Conservation (phyloP, 2,329 filamentous ascomycete genomes). For the Cephalotrichum gorgonifer region DNA sequence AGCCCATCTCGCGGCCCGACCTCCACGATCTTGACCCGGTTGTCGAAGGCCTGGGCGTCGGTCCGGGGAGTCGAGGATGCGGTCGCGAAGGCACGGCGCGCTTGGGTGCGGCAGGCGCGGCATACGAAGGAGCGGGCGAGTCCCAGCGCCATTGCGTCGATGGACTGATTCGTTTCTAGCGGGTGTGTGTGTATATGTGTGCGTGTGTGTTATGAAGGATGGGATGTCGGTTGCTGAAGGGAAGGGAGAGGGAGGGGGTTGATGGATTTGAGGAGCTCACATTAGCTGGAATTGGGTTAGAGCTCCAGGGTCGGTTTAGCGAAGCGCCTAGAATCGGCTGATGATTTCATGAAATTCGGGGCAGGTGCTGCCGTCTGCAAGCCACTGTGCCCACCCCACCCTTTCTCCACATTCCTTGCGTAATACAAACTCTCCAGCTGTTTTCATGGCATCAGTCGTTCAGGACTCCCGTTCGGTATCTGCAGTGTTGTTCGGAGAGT, state of each 20-base stretch:
- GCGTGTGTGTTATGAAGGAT: background rate
- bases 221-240: background rate
- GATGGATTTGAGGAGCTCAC: background rate
- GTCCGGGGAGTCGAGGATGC: slow-evolving; percentile 12
- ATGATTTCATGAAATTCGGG: background rate
- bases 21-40: slow-evolving; percentile 59
- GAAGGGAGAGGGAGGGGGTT: background rate
- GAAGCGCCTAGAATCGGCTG: slow-evolving; percentile 5
- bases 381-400: too few relatives aligned
- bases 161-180: background rate
- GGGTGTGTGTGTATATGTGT: too few relatives aligned
- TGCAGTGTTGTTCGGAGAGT: too few relatives aligned
- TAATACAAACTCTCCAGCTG: too few relatives aligned
- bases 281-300: too few relatives aligned
- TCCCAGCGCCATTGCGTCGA: slow-evolving; percentile 16
- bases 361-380: background rate
- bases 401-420: too few relatives aligned
- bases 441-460: too few relatives aligned
- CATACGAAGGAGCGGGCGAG: slow-evolving; percentile 25
- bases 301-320: background rate
- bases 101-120: slow-evolving; percentile 25
- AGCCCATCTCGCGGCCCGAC: slow-evolving; percentile 80
- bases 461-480: too few relatives aligned
- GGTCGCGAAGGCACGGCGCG: slow-evolving; percentile 27
- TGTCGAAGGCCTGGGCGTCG: slow-evolving; percentile 19